These are phyloP conservation scores for Epichloe uncinata DNA, from an alignment of 2,329 filamentous ascomycete genomes.

Conservation along the genomic window DNA sequence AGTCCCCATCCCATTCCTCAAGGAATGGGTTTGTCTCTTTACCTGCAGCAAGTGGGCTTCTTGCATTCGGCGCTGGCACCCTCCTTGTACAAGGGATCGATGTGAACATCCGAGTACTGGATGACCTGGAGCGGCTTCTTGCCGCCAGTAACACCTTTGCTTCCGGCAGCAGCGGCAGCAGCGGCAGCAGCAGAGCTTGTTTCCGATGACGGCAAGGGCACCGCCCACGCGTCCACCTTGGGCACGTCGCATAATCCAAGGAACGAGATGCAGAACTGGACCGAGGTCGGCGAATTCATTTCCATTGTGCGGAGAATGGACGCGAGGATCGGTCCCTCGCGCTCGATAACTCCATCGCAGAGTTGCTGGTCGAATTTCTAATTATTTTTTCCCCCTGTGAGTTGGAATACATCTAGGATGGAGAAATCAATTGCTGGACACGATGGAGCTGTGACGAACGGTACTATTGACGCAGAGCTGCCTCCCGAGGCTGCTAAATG, in stretches of 20 bases:
- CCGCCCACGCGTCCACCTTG: constrained; percentile 25
- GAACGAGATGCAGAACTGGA: constrained; percentile 36
- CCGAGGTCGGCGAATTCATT: constrained; percentile 34
- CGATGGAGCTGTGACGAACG: constrained; percentile 7
- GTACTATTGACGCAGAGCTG: constrained; percentile 16
- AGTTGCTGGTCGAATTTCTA: constrained; percentile 39
- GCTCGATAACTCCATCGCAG: constrained; percentile 34
- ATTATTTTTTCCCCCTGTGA: no score
- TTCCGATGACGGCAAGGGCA: constrained; percentile 30
- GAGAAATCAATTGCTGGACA: no score
- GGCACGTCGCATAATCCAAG: constrained; percentile 38
- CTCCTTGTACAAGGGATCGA: constrained; percentile 39
- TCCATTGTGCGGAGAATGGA: constrained; percentile 31
- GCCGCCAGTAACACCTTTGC: constrained; percentile 24
- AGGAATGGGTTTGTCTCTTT: not conserved
- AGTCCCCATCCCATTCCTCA: not conserved
- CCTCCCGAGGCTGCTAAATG: constrained; percentile 20
- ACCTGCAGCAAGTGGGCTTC: constrained; percentile 45
- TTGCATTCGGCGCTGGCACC: constrained; percentile 40
- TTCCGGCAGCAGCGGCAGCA: not conserved
- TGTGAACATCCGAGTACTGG: constrained; percentile 45
- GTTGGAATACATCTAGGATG: no score
- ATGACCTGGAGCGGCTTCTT: constrained; percentile 36
- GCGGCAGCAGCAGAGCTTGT: constrained; percentile 9
- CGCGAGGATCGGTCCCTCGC: constrained; percentile 38